Percentiles rank a stretch among this genome's conserved stretches.
phyloP scores from a whole-genome alignment of 306 rosid genomes.

The Lithocarpus polystachyus region DNA sequence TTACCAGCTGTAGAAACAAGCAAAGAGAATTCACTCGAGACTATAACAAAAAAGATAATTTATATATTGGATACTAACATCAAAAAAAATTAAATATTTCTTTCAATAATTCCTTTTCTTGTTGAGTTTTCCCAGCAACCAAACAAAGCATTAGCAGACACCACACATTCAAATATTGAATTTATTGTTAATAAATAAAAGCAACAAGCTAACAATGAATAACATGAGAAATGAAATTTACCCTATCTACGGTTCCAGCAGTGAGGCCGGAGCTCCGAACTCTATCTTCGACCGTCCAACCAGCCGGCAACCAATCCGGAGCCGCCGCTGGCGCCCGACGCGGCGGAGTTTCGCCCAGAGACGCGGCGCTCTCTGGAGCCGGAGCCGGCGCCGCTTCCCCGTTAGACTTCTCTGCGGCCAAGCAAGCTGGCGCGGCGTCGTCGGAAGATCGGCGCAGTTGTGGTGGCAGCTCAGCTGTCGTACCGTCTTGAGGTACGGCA shows the following conservation, averaged over 20 bases:
- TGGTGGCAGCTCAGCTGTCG: neutral
- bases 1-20: too few species aligned
- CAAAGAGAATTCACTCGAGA: too few species aligned
- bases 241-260: constrained; percentile 51
- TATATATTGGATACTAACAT: too few species aligned
- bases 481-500: neutral
- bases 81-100: neutral
- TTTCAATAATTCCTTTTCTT: neutral
- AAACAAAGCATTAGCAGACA: neutral
- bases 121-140: neutral
- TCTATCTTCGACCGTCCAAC: constrained; percentile 41
- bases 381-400: neutral
- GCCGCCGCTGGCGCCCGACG: neutral
- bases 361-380: neutral
- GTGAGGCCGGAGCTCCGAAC: constrained; percentile 58
- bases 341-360: neutral
- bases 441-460: neutral
- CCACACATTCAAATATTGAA: neutral
- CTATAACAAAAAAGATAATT: too few species aligned
- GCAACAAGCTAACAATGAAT: too few species aligned
- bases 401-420: constrained; percentile 6
- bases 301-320: constrained; percentile 45
- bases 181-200: neutral
- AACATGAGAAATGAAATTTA: constrained; percentile 10
- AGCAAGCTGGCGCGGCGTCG: constrained; percentile 1